These are phyloP conservation scores for Macrotyloma uniflorum DNA, from an alignment of 306 rosid genomes.

Conservation along the genomic window DNA sequence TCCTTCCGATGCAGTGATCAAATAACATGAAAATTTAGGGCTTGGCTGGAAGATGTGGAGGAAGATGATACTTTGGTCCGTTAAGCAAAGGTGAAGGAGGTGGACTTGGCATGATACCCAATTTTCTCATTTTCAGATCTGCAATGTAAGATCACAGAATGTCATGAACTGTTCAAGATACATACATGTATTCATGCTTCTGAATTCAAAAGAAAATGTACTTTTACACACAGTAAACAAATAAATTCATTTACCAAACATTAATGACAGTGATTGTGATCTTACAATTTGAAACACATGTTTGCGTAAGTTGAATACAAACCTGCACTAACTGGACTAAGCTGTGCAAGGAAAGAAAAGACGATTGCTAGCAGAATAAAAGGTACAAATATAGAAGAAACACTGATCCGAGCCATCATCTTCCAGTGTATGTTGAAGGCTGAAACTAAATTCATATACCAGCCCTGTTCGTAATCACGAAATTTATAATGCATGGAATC, in stretches of 20 bases:
- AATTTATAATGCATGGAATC: background rate
- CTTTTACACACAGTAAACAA: background rate
- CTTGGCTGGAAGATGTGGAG: background rate
- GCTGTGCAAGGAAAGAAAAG: background rate
- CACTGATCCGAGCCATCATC: background rate
- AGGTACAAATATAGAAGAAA: background rate
- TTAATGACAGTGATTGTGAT: background rate
- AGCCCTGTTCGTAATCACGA: background rate
- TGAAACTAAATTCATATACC: background rate
- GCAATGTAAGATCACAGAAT: background rate
- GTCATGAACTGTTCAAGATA: background rate
- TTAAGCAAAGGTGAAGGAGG: background rate
- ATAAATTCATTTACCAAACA: background rate
- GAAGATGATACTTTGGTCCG: background rate
- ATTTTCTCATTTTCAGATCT: background rate
- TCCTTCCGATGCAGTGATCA: too few species aligned
- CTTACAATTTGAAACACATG: background rate
- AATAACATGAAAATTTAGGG: background rate
- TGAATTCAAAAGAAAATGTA: background rate
- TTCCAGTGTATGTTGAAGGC: background rate
- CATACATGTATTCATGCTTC: background rate
- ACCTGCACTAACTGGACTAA: constrained; percentile 9
- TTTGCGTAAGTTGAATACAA: background rate
- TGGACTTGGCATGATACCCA: background rate
- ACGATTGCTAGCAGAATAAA: background rate